Conservation (phyloP, 768 basidiomycete genomes). For the Dioszegia crocea region DNA sequence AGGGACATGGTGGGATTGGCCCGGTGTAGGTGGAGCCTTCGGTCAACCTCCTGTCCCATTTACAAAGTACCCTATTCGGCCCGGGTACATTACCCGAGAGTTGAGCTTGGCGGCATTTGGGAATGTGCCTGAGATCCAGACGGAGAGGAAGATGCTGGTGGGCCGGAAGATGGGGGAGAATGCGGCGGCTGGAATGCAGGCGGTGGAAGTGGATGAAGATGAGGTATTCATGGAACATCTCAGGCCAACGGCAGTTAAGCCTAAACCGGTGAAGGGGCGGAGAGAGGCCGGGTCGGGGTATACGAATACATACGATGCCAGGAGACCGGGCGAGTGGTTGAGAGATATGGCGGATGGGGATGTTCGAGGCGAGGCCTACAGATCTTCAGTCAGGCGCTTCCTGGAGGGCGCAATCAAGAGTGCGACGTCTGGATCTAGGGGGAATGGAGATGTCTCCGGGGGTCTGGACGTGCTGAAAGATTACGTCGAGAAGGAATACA, state of each 20-base stretch:
- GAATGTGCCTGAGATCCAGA: conserved; percentile 24
- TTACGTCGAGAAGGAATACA: conserved; percentile 5
- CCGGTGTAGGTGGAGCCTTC: conserved; percentile 18
- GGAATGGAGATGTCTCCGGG: background rate
- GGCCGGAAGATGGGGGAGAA: conserved; percentile 13
- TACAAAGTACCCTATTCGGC: conserved; percentile 19
- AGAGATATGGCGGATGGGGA: conserved; percentile 37
- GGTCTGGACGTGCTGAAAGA: background rate
- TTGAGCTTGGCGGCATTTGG: conserved; percentile 24
- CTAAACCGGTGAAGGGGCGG: background rate
- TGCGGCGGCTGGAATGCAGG: conserved; percentile 8
- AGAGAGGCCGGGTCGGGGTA: conserved; percentile 1
- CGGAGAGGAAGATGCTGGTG: conserved; percentile 16
- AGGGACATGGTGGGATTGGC: conserved; percentile 35
- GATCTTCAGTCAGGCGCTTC: conserved; percentile 33
- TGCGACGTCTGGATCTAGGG: background rate
- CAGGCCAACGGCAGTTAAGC: conserved; percentile 11
- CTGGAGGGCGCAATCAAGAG: conserved; percentile 37
- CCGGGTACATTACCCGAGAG: conserved; percentile 14
- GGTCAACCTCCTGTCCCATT: conserved; percentile 36
- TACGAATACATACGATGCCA: conserved; percentile 30
- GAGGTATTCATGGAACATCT: conserved; percentile 24
- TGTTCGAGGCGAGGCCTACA: conserved; percentile 40
- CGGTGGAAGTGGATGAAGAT: conserved; percentile 18
- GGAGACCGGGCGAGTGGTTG: conserved; percentile 22